phyloP scores from a whole-genome alignment of 202 grass and related monocot species.

The Schoenoplectus tabernaemontani region DNA sequence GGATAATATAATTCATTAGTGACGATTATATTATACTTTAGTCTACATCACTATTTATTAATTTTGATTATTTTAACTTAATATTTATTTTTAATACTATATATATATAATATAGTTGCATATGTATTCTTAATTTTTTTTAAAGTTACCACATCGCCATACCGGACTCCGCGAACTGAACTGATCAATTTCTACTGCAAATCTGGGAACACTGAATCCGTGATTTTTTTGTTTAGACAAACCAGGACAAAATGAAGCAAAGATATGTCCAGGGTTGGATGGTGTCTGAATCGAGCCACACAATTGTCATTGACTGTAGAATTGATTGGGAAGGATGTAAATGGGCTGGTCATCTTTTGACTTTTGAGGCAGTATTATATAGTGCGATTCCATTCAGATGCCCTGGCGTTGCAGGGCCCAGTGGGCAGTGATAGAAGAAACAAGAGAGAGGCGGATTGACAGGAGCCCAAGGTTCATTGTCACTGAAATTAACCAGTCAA shows the following conservation, averaged over 20 bases:
- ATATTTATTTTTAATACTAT: no score
- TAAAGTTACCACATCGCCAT: no score
- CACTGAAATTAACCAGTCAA: background rate
- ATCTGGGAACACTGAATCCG: background rate
- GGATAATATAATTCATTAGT: no score
- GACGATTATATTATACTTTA: no score
- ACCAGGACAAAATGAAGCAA: background rate
- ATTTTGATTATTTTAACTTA: no score
- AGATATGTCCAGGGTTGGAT: background rate
- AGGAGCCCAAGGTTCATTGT: background rate
- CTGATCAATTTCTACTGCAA: background rate
- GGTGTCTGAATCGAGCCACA: background rate
- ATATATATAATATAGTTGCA: no score
- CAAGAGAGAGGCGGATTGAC: background rate
- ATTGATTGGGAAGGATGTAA: background rate
- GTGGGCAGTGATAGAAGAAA: background rate
- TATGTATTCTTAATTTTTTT: no score
- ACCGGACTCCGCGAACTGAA: background rate
- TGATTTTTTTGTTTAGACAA: background rate
- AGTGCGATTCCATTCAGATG: background rate
- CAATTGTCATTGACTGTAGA: background rate
- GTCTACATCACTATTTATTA: no score
- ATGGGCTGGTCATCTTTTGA: background rate
- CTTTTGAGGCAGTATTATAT: no score
- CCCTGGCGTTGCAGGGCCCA: background rate